Evolutionary conservation across 2,329 filamentous ascomycete species (phyloP), one percentile per base, ranked within the genome.

Genomic region (Nannizzia gypsea): DNA sequence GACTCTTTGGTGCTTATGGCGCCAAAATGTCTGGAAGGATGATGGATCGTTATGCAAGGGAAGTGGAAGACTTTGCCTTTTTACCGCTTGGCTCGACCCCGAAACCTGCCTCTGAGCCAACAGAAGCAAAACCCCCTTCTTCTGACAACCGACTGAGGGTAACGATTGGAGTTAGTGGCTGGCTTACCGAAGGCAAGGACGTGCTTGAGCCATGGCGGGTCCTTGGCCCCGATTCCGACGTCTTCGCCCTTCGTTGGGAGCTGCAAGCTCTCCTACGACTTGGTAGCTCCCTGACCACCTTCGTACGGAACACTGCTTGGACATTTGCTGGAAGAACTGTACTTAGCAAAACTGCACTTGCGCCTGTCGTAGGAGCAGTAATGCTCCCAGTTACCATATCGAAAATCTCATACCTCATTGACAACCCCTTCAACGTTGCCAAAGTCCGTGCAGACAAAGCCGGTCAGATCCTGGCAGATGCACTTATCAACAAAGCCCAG

Each of bases 1-100:
- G 87, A 40, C 76, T 97, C 42, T 96, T 97, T 68, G 93, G 93
- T 6, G 89, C 93, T n/a, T 96, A 95, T 69, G 88, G 88, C 48
- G 85, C 86, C 1, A 83, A 86, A 38, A 91, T 95, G 80, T 88
- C 88, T 0, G 84, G 85, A 58, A 86, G 90, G 70, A 89, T 91
- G 79, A 88, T 96, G 80, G 89, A 96, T 64, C 80, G 86, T n/a
- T 95, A 95, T 70, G 82, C 87, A 9, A 85, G 84, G 65, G 90
- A 96, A 64, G 86, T 97, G 15, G 84, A 89, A 66, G 91, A 97
- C 68, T 95, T 96, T 72, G 89, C 84, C 0, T 89, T 97, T 67
- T 74, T 96, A 9, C 88, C 90, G 0, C 77, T 95, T 15, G 36
- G 44, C 34, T n/a, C 48, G 4, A 31, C 57, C 9, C 17, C 40